phyloP scores from a whole-genome alignment of 495 filamentous ascomycete species.

The Eremomyces bilateralis region DNA sequence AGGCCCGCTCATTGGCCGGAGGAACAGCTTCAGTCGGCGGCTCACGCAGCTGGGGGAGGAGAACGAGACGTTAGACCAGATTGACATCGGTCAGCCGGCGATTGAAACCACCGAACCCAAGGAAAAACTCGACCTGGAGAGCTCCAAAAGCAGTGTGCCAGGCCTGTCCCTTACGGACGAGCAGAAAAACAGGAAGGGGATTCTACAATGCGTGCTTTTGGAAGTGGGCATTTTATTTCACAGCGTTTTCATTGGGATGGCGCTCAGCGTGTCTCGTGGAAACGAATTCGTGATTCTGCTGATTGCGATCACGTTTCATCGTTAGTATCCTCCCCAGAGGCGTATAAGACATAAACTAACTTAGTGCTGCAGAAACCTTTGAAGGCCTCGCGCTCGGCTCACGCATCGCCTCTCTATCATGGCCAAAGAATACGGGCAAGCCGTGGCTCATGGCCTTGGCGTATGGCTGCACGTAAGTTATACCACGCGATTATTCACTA shows the following conservation, averaged over 20 bases:
- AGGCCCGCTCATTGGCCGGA: no score
- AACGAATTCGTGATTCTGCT: no score
- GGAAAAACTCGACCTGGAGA: slow-evolving; percentile 8
- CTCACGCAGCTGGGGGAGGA: no score
- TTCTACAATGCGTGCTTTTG: slow-evolving; percentile 30
- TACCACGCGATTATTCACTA: no score
- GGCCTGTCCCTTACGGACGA: slow-evolving; percentile 24
- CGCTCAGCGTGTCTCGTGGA: slow-evolving; percentile 10
- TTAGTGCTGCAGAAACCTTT: no score
- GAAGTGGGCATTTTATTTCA: slow-evolving; percentile 31
- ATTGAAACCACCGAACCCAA: background rate
- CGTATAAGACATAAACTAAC: no score
- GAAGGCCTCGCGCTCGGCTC: slow-evolving; percentile 15
- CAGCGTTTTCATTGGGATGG: slow-evolving; percentile 15
- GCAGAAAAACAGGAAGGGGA: no score
- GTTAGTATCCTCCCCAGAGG: no score
- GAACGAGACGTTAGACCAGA: no score
- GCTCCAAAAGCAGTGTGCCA: slow-evolving; percentile 22
- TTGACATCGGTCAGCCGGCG: no score
- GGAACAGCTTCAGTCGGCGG: no score
- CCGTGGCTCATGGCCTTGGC: slow-evolving; percentile 44
- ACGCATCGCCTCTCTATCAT: slow-evolving; percentile 30
- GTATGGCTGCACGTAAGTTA: slow-evolving; percentile 39
- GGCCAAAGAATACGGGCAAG: slow-evolving; percentile 24
- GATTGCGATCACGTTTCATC: slow-evolving; percentile 14